Base-by-base conservation (phyloP, 2,329 filamentous ascomycete species). In the Sphaerulina vaccinii region DNA sequence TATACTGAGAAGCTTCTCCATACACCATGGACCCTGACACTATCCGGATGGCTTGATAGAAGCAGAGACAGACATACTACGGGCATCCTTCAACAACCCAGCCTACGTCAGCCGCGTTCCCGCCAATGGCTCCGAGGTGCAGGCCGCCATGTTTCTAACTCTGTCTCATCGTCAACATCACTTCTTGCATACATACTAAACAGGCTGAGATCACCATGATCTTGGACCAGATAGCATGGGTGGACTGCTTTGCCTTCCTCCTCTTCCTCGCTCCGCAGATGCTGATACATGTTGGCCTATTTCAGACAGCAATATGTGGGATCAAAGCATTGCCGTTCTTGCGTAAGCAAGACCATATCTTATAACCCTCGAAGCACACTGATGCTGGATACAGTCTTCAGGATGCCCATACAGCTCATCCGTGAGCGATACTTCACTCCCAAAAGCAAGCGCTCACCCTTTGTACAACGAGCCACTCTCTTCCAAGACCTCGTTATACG, bases 401-500 rank as follows among this genome's bases (percentile, higher is more conserved):
- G 77, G 57, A 69, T 89, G 18, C 86, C 86, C 13, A 70, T 73
- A 37, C 68, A 76, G 39, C 81, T 88, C 60, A 55, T 86, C 32
- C 69, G 69, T 38, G 83, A 86, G 62, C 76, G 82, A 51, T 80
- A 79, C 58, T 69, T 83, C 33, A 73, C 74, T 0, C 65, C 68
- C 4, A 65, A 63, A 49, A 61, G 74, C 21, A 58, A 76, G 5
- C 77, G 76, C 56, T 75, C 81, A 5, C 78, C 81, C 1, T 90
- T 90, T 60, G 80, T 85, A n/a, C 82, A 79, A 59, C 77, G 78
- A 48, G 82, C 87, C n/a, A 83, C 84, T 2, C 71, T 81, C 1
- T 92, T 91, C 64, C 87, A 92, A 67, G 87, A 91, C 65, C 68
- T 90, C 37, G 86, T 90, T 42, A 79, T 92, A 52, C 80, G 87